Evolutionary conservation across 2,329 filamentous ascomycete species (phyloP).

Genomic region (Monilinia fructicola): DNA sequence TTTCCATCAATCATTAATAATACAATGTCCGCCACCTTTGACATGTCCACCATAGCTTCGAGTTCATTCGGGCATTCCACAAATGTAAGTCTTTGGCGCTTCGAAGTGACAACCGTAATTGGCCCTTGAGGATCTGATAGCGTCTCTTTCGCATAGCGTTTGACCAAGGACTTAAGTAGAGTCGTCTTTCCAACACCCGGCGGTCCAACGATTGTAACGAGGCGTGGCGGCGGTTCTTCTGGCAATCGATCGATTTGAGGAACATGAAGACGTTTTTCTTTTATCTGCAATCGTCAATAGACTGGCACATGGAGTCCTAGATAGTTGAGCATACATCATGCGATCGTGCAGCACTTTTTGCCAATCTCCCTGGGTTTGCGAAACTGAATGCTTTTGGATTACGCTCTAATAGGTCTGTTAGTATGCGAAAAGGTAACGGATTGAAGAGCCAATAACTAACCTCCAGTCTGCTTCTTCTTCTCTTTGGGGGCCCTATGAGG

Average conservation of each 20-base stretch:
- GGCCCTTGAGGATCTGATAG: conserved; percentile 86
- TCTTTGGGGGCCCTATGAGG: conserved; percentile 85
- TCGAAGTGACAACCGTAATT: conserved; percentile 94
- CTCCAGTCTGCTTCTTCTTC: conserved; percentile 75
- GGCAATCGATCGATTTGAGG: conserved; percentile 93
- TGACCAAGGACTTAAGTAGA: conserved; percentile 88
- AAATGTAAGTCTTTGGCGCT: conserved; percentile 91
- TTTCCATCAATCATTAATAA: conserved; percentile 98
- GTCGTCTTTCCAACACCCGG: conserved; percentile 96
- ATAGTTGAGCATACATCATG: conserved; percentile 48
- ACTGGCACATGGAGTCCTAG: background rate
- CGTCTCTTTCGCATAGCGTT: conserved; percentile 93
- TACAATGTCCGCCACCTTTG: conserved; percentile 96
- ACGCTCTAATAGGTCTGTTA: conserved; percentile 33
- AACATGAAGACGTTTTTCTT: conserved; percentile 94
- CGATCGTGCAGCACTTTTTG: conserved; percentile 49
- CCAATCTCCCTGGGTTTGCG: conserved; percentile 42
- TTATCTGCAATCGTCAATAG: conserved; percentile 57
- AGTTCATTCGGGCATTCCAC: conserved; percentile 97
- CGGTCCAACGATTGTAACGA: conserved; percentile 92
- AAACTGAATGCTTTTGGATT: conserved; percentile 43
- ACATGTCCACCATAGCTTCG: conserved; percentile 93
- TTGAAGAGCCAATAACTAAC: conserved; percentile 42
- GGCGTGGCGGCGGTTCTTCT: conserved; percentile 88
- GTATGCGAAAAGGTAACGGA: background rate